Evolutionary conservation across 805 yeast genomes (phyloP).

Genomic region (Suhomyces vadensis): DNA sequence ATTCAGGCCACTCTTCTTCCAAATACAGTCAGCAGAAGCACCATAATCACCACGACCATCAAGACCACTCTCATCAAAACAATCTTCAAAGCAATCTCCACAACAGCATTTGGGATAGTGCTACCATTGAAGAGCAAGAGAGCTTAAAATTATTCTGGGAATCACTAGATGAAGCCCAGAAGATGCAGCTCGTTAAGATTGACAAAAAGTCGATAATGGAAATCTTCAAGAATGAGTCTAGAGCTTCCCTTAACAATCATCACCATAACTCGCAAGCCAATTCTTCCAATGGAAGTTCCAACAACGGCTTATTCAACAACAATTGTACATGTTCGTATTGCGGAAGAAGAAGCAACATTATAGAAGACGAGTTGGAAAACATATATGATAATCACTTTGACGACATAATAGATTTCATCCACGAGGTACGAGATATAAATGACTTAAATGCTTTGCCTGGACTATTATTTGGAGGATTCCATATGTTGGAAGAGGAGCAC

Average conservation of each 20-base stretch:
- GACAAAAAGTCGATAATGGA: slow-evolving; percentile 70
- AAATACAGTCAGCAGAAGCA: slow-evolving; percentile 5
- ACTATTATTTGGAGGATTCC: slow-evolving; percentile 36
- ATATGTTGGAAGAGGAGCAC: slow-evolving; percentile 36
- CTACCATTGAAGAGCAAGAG: slow-evolving; percentile 51
- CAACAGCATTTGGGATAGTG: slow-evolving; percentile 47
- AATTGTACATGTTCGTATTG: slow-evolving; percentile 74
- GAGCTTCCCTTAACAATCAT: slow-evolving; percentile 12
- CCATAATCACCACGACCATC: slow-evolving; percentile 9
- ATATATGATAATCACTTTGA: slow-evolving; percentile 70
- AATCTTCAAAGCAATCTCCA: slow-evolving; percentile 6
- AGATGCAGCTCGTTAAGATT: slow-evolving; percentile 59
- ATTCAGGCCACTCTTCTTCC: background rate
- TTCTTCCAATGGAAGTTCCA: slow-evolving; percentile 9
- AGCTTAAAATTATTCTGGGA: slow-evolving; percentile 65
- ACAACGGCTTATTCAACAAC: slow-evolving; percentile 9
- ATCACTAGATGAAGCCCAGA: slow-evolving; percentile 57
- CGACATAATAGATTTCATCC: slow-evolving; percentile 39
- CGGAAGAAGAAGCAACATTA: slow-evolving; percentile 67
- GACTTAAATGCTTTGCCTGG: slow-evolving; percentile 39
- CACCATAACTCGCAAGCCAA: slow-evolving; percentile 10
- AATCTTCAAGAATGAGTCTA: slow-evolving; percentile 51
- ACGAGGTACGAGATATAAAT: slow-evolving; percentile 39
- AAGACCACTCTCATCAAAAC: slow-evolving; percentile 11
- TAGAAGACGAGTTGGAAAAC: slow-evolving; percentile 75